Conservation (phyloP, 345 rosid genomes). For the Theobroma cacao region DNA sequence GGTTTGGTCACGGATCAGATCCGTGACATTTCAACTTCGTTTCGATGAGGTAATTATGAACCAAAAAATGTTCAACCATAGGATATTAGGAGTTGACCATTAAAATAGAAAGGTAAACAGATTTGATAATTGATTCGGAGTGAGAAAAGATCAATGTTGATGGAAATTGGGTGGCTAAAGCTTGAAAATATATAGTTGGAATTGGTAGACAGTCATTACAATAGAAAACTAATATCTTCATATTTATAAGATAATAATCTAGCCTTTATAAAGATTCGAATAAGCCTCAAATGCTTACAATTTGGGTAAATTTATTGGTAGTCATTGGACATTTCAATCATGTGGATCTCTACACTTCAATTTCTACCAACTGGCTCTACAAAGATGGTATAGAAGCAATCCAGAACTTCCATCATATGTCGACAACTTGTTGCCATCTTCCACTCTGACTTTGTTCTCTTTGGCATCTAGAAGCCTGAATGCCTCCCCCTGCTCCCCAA, state of each 20-base stretch:
- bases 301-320: background rate
- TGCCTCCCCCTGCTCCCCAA: background rate
- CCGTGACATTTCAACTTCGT: too few species aligned
- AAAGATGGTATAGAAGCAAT: background rate
- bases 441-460: background rate
- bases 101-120: background rate
- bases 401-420: background rate
- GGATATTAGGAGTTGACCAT: background rate
- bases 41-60: background rate
- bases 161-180: background rate
- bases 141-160: background rate
- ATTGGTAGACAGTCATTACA: background rate
- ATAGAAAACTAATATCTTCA: background rate
- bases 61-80: background rate
- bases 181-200: background rate
- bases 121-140: background rate
- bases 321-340: background rate
- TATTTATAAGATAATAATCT: background rate
- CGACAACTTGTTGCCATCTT: background rate
- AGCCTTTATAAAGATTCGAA: background rate
- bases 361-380: background rate
- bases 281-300: background rate
- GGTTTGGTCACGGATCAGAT: too few species aligned
- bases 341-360: background rate
- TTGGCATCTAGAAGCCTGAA: background rate